These are phyloP conservation scores for Plasmodium cynomolgi DNA, from an alignment of 169 alveolate species.

Conservation along the genomic window DNA sequence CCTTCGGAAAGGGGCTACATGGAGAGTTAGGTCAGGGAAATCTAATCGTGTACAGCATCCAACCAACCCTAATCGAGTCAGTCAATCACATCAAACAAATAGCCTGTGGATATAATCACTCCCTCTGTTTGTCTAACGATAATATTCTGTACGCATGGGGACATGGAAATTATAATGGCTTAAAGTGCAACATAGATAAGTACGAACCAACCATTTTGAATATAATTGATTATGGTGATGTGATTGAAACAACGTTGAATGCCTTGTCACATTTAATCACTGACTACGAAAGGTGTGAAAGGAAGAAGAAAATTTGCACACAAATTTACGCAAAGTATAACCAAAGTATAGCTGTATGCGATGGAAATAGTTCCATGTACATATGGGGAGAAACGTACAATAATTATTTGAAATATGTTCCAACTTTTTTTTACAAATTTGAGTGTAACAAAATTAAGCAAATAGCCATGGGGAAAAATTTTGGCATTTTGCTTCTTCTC, in stretches of 20 bases:
- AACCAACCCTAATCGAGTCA: constrained; percentile 79
- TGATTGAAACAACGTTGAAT: constrained; percentile 66
- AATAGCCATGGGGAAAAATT: constrained; percentile 82
- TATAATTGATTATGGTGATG: constrained; percentile 71
- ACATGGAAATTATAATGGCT: constrained; percentile 83
- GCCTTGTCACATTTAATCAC: constrained; percentile 53
- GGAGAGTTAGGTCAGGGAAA: constrained; percentile 86
- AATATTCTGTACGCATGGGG: constrained; percentile 83
- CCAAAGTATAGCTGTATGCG: constrained; percentile 82
- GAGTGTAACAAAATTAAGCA: constrained; percentile 77
- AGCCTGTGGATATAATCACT: constrained; percentile 83
- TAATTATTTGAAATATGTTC: constrained; percentile 79
- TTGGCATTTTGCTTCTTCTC: constrained; percentile 78
- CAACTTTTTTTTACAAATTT: constrained; percentile 80
- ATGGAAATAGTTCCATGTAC: constrained; percentile 75
- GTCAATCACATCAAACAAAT: constrained; percentile 71
- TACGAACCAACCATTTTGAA: constrained; percentile 56
- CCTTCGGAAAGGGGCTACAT: constrained; percentile 84
- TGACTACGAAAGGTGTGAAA: constrained; percentile 58
- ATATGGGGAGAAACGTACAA: constrained; percentile 84
- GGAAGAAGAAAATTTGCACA: constrained; percentile 64
- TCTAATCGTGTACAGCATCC: constrained; percentile 59
- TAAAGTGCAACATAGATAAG: constrained; percentile 65
- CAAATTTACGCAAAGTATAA: constrained; percentile 77
- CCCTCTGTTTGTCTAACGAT: constrained; percentile 70